phyloP scores from a whole-genome alignment of 805 yeast species.

The Starmerella cellae region DNA sequence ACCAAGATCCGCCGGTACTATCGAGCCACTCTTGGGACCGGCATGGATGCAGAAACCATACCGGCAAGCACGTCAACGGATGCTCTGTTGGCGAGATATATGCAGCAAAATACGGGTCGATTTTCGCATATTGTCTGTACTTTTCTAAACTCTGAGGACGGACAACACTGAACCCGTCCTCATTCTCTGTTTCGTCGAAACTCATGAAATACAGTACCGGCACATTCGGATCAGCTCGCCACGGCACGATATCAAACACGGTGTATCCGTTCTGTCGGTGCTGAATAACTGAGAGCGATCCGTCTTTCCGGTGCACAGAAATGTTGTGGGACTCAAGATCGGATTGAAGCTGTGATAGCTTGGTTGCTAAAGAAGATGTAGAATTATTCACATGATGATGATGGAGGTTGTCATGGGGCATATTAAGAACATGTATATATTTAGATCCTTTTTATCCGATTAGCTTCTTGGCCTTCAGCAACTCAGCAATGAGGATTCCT shows the following conservation, averaged over 20 bases:
- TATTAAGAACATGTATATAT: not conserved
- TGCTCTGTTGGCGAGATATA: conserved; percentile 21
- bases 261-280: not conserved
- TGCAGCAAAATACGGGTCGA: conserved; percentile 1
- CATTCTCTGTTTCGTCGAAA: conserved; percentile 7
- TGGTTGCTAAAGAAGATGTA: not conserved
- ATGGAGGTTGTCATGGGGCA: not conserved
- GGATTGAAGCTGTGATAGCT: not conserved
- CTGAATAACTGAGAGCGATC: not conserved
- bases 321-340: not conserved
- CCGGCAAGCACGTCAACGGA: conserved; percentile 23
- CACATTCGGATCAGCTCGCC: conserved; percentile 24
- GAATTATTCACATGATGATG: not conserved
- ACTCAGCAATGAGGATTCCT: conserved; percentile 89
- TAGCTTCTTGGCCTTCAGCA: conserved; percentile 61
- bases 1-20: conserved; percentile 17
- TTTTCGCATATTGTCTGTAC: conserved; percentile 4
- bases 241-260: conserved; percentile 18
- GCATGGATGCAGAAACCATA: conserved; percentile 34
- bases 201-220: conserved; percentile 25
- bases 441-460: conserved; percentile 35
- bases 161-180: conserved; percentile 4
- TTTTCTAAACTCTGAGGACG: conserved; percentile 9
- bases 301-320: not conserved
- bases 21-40: conserved; percentile 26